phyloP scores from a whole-genome alignment of 2,329 filamentous ascomycete genomes.

The Pseudomassariella vexata region DNA sequence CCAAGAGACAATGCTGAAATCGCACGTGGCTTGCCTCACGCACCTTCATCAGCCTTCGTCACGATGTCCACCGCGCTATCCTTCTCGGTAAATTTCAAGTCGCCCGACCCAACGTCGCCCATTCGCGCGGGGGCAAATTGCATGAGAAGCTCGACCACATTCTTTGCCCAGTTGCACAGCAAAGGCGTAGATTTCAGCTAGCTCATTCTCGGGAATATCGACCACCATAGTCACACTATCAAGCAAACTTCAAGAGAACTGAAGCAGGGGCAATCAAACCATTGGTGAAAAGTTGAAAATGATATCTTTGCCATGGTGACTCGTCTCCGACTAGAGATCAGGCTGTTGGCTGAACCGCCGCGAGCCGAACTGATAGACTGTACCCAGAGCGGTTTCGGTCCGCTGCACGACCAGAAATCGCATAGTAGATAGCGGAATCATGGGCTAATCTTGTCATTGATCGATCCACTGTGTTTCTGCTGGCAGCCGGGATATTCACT shows the following conservation, averaged over 20 bases:
- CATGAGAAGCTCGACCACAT: slow-evolving; percentile 63
- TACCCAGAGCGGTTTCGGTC: slow-evolving; percentile 3
- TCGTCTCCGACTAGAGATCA: not conserved
- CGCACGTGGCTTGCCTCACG: slow-evolving; percentile 11
- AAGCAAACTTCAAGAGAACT: no score
- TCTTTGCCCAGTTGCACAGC: slow-evolving; percentile 64
- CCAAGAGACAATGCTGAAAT: no score
- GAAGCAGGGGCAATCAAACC: no score
- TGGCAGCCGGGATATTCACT: no score
- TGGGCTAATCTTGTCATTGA: no score
- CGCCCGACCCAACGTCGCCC: slow-evolving; percentile 25
- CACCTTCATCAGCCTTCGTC: slow-evolving; percentile 69
- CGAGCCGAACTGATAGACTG: slow-evolving; percentile 3
- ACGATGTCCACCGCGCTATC: slow-evolving; percentile 73
- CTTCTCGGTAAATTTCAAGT: slow-evolving; percentile 53
- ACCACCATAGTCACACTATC: slow-evolving; percentile 6
- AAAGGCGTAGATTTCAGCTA: slow-evolving; percentile 64
- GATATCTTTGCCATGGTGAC: no score
- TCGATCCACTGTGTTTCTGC: no score
- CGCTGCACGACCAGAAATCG: no score
- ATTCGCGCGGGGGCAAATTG: slow-evolving; percentile 55
- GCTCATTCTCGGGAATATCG: no score
- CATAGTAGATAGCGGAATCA: no score
- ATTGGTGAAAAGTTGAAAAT: no score
- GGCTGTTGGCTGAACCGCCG: not conserved